phyloP scores from a whole-genome alignment of 2,329 filamentous ascomycete genomes.

The Rutstroemia sydowiana region DNA sequence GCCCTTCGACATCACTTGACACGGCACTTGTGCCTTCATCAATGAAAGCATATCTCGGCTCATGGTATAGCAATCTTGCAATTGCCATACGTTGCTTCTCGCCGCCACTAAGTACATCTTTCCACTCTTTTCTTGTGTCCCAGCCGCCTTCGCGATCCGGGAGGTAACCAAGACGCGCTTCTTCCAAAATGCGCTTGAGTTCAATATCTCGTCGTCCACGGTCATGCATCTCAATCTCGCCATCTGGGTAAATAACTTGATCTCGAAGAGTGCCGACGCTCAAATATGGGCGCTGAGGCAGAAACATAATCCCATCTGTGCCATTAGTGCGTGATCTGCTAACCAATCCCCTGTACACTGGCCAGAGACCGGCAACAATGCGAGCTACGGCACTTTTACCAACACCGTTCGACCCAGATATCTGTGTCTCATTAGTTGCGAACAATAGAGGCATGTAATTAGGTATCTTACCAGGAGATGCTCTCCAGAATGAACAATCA shows the following conservation, averaged over 20 bases:
- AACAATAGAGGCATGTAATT: not conserved
- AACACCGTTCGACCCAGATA: constrained; percentile 90
- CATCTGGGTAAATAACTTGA: constrained; percentile 96
- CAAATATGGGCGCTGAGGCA: constrained; percentile 88
- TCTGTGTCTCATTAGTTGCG: constrained; percentile 36
- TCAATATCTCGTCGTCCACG: constrained; percentile 71
- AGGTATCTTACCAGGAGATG: constrained; percentile 60
- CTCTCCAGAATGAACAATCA: constrained; percentile 84
- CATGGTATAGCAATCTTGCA: constrained; percentile 85
- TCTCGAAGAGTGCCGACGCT: constrained; percentile 88
- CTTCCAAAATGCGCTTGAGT: constrained; percentile 70
- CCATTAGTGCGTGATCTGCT: constrained; percentile 75
- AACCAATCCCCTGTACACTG: constrained; percentile 86
- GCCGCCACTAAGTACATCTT: constrained; percentile 91
- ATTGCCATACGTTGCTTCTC: constrained; percentile 96
- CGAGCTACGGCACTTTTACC: constrained; percentile 87
- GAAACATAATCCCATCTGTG: constrained; percentile 94
- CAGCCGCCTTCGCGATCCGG: constrained; percentile 89
- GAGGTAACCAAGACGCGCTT: constrained; percentile 80
- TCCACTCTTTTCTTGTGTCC: constrained; percentile 97
- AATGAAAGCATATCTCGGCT: constrained; percentile 87
- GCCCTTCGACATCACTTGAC: constrained; percentile 85
- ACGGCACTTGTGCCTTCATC: constrained; percentile 96
- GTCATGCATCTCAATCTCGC: constrained; percentile 86
- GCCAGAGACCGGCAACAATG: constrained; percentile 89